Conservation (phyloP, 2,329 filamentous ascomycete species). For the Colletotrichum somersetense region DNA sequence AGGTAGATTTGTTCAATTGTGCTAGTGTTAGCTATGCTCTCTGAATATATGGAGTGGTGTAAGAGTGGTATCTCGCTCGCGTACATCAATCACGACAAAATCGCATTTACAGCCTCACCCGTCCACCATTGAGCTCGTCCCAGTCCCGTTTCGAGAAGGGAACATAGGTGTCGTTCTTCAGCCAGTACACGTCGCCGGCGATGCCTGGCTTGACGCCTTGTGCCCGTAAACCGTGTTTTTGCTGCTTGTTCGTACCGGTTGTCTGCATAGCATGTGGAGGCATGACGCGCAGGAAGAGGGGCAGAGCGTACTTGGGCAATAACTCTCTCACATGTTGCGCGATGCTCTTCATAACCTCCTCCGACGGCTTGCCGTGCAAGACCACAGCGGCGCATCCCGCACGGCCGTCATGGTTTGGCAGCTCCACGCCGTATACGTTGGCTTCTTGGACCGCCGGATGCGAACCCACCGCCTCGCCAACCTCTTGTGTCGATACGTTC, state of each 20-base stretch:
- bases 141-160: slow-evolving; percentile 77
- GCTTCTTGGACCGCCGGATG: slow-evolving; percentile 79
- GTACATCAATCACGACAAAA: slow-evolving; percentile 8
- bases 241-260: slow-evolving; percentile 91
- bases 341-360: slow-evolving; percentile 67
- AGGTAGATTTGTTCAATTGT: neutral
- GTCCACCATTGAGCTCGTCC: slow-evolving; percentile 74
- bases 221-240: slow-evolving; percentile 79
- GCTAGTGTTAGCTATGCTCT: slow-evolving; percentile 5
- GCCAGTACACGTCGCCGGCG: slow-evolving; percentile 71
- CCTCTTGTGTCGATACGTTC: slow-evolving; percentile 86
- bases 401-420: slow-evolving; percentile 86
- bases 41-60: neutral
- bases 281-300: slow-evolving; percentile 80
- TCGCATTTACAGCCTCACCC: slow-evolving; percentile 72
- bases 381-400: slow-evolving; percentile 83
- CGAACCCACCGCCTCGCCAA: slow-evolving; percentile 78
- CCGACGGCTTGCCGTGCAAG: slow-evolving; percentile 61
- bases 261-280: slow-evolving; percentile 68
- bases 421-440: slow-evolving; percentile 86
- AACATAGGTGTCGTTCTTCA: slow-evolving; percentile 75
- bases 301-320: slow-evolving; percentile 81
- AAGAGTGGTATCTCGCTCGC: slow-evolving; percentile 38
- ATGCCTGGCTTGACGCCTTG: slow-evolving; percentile 79
- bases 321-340: slow-evolving; percentile 67